Conservation (phyloP, 164 flowering plant species). For the Umbilicus rupestris region DNA sequence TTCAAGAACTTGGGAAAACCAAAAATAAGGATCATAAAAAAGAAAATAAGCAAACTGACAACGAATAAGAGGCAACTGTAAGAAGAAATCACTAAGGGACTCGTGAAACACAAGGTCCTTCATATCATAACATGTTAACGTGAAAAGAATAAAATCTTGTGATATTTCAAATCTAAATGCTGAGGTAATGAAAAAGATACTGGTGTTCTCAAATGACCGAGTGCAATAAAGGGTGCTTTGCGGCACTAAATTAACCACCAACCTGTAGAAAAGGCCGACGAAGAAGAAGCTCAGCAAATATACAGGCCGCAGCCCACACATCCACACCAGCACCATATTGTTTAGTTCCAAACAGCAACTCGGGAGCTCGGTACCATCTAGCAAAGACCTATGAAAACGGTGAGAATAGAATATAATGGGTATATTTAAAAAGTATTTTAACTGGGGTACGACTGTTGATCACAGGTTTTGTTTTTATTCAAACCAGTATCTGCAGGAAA, state of each 20-base stretch:
- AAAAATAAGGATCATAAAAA: too few species aligned
- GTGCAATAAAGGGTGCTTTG: background rate
- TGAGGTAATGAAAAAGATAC: background rate
- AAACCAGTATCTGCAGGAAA: background rate
- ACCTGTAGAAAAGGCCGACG: slow-evolving; percentile 95
- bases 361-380: slow-evolving; percentile 98
- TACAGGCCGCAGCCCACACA: slow-evolving; percentile 98
- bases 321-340: slow-evolving; percentile 96
- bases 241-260: slow-evolving; percentile 7
- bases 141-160: too few species aligned
- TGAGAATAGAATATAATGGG: background rate
- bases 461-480: background rate
- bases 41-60: too few species aligned
- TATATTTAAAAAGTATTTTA: background rate
- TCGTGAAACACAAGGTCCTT: background rate
- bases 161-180: background rate
- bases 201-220: background rate
- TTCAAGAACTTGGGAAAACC: background rate
- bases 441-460: background rate
- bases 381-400: slow-evolving; percentile 65
- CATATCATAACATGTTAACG: too few species aligned
- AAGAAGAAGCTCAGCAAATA: slow-evolving; percentile 94
- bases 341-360: slow-evolving; percentile 87
- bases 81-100: background rate
- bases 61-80: background rate